Evolutionary conservation across 345 rosid species (phyloP).

Genomic region (Limnanthes douglasii): DNA sequence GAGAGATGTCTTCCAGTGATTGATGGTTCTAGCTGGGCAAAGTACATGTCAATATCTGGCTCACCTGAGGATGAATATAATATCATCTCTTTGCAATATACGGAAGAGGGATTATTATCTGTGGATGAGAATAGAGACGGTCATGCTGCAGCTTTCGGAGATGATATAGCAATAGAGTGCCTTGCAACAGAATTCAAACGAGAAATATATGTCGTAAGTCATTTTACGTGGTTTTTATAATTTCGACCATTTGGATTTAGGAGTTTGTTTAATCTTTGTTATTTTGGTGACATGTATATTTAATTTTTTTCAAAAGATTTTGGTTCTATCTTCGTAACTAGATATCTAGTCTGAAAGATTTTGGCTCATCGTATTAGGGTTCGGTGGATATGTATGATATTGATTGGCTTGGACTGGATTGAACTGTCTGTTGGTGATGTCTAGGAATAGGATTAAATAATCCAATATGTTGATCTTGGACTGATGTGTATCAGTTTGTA

Average conservation of each 20-base stretch:
- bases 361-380: too few species aligned
- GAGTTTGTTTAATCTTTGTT: background rate
- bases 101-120: constrained; percentile 85
- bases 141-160: constrained; percentile 94
- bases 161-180: constrained; percentile 91
- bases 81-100: constrained; percentile 80
- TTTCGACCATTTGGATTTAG: background rate
- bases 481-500: too few species aligned
- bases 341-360: too few species aligned
- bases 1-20: constrained; percentile 85
- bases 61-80: constrained; percentile 81
- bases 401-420: too few species aligned
- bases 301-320: too few species aligned
- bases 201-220: constrained; percentile 76
- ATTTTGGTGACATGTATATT: too few species aligned
- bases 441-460: too few species aligned
- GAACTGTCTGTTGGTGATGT: too few species aligned
- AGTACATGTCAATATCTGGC: constrained; percentile 90
- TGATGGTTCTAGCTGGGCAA: constrained; percentile 82
- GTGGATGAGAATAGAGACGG: constrained; percentile 82
- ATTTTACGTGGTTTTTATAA: background rate
- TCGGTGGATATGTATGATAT: too few species aligned
- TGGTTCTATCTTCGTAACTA: too few species aligned
- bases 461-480: too few species aligned
- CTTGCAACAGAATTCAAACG: constrained; percentile 94